phyloP scores from a whole-genome alignment of 1,139 yeast genomes.

The Candida tetrigidarum region DNA sequence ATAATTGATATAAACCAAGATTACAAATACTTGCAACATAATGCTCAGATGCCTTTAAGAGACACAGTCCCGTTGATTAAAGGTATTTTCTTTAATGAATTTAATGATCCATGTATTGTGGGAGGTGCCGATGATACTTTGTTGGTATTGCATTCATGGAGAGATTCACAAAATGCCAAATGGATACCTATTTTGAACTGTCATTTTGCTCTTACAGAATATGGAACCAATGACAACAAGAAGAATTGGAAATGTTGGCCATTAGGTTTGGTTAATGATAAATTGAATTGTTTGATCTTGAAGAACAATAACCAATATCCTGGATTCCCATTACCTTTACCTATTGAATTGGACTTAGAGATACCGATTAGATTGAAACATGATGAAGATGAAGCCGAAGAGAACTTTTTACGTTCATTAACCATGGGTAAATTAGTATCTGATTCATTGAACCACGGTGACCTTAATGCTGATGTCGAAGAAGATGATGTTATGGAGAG shows the following conservation, averaged over 20 bases:
- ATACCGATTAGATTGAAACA: constrained; percentile 55
- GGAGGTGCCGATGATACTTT: constrained; percentile 73
- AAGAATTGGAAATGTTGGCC: constrained; percentile 83
- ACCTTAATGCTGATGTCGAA: constrained; percentile 39
- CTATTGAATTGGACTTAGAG: constrained; percentile 72
- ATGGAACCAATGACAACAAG: constrained; percentile 50
- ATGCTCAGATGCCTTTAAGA: constrained; percentile 41
- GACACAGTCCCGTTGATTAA: constrained; percentile 42
- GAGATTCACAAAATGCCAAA: constrained; percentile 71
- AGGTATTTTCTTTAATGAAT: constrained; percentile 80
- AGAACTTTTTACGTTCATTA: constrained; percentile 45
- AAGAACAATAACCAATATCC: constrained; percentile 62
- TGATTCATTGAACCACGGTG: constrained; percentile 46
- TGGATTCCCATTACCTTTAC: constrained; percentile 80
- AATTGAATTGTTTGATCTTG: constrained; percentile 72
- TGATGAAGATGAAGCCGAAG: constrained; percentile 37
- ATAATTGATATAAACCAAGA: constrained; percentile 41
- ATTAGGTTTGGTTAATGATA: constrained; percentile 71
- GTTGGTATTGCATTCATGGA: constrained; percentile 75
- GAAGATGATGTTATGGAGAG: constrained; percentile 49
- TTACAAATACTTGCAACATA: constrained; percentile 45
- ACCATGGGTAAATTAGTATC: constrained; percentile 54
- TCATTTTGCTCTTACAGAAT: constrained; percentile 55
- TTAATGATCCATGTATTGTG: constrained; percentile 86
- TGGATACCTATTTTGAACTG: constrained; percentile 91